These are phyloP conservation scores for Lonicera japonica DNA, from an alignment of 129 eudicot genomes.

Conservation along the genomic window DNA sequence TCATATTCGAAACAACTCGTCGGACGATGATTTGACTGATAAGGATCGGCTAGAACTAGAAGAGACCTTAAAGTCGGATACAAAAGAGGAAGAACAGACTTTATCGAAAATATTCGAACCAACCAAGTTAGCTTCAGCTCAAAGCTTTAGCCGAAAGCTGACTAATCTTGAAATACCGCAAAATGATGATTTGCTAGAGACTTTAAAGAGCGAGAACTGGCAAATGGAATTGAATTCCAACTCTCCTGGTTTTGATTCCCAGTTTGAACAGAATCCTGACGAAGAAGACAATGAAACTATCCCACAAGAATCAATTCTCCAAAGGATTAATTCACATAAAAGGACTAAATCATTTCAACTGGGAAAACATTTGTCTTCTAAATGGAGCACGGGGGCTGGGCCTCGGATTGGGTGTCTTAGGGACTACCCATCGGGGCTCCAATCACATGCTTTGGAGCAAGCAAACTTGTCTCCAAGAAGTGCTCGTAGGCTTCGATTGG, in stretches of 20 bases:
- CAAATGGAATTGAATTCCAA: conserved; percentile 18
- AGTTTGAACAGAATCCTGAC: conserved; percentile 19
- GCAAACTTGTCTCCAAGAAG: conserved; percentile 76
- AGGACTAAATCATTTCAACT: conserved; percentile 60
- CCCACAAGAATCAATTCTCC: conserved; percentile 48
- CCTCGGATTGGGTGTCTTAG: conserved; percentile 87
- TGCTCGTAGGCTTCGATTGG: conserved; percentile 15
- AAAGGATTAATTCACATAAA: conserved; percentile 73
- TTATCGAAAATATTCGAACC: conserved; percentile 14
- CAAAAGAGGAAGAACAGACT: conserved; percentile 15
- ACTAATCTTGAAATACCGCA: conserved; percentile 49
- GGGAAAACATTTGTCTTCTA: conserved; percentile 77
- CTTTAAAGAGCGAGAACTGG: conserved; percentile 25
- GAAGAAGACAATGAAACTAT: conserved; percentile 40
- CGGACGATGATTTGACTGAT: conserved; percentile 60
- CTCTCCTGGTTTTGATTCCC: not conserved
- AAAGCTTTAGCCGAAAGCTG: conserved; percentile 34
- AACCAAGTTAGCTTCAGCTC: conserved; percentile 14
- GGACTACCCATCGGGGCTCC: conserved; percentile 84
- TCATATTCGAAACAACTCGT: conserved; percentile 53
- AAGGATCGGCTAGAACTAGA: conserved; percentile 28
- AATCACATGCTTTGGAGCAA: conserved; percentile 77
- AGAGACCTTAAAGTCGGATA: conserved; percentile 28
- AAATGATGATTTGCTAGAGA: conserved; percentile 35
- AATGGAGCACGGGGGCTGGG: conserved; percentile 99